phyloP scores from a whole-genome alignment of 176 grass and related monocot genomes.

The Juncus inflexus region DNA sequence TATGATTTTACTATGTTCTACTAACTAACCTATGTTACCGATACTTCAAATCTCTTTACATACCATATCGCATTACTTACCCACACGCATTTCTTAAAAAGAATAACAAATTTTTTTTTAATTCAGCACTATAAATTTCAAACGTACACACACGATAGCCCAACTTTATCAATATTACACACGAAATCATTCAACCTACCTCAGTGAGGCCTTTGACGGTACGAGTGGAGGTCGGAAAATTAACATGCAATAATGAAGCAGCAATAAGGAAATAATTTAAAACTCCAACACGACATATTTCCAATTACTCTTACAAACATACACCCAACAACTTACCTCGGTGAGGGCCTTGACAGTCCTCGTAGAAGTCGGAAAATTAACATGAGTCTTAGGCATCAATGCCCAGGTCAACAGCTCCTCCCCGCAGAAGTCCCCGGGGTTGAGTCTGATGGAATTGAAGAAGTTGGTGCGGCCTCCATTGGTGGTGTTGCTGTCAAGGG shows the following conservation, averaged over 20 bases:
- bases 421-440: slow-evolving; percentile 65
- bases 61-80: too few relatives aligned
- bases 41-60: too few relatives aligned
- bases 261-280: too few relatives aligned
- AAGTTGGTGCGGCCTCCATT: slow-evolving; percentile 80
- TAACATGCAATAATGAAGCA: slow-evolving; percentile 9
- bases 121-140: too few relatives aligned
- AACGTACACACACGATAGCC: too few relatives aligned
- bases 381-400: slow-evolving; percentile 64
- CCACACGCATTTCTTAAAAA: too few relatives aligned
- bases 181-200: neutral
- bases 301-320: too few relatives aligned
- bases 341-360: slow-evolving; percentile 68
- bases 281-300: too few relatives aligned
- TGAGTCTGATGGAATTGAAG: slow-evolving; percentile 63
- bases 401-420: slow-evolving; percentile 93
- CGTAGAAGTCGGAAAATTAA: slow-evolving; percentile 67
- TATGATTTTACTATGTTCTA: too few relatives aligned
- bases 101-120: too few relatives aligned
- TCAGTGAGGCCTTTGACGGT: slow-evolving; percentile 69
- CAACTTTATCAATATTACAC: too few relatives aligned
- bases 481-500: slow-evolving; percentile 78
- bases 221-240: slow-evolving; percentile 66
- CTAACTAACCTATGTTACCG: too few relatives aligned
- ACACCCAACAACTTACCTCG: slow-evolving; percentile 24